Base-by-base conservation (phyloP, 1,284 basidiomycete genomes). In the Pyrrhoderma lamaoense region DNA sequence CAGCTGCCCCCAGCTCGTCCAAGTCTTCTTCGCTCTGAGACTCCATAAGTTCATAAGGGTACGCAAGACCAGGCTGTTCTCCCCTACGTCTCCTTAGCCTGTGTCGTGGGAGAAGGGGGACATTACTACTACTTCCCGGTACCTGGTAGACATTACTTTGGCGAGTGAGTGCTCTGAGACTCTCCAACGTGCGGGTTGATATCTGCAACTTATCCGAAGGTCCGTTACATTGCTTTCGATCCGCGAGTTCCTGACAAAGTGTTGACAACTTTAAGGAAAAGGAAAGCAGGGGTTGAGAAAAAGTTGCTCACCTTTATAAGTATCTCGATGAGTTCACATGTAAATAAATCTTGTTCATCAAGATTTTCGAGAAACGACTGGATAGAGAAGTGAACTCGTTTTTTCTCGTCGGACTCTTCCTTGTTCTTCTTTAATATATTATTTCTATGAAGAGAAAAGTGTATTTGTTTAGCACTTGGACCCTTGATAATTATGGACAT, bases 301-400 rank as follows among this genome's bases (percentile, higher is more conserved):
- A 2, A 54, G 23, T 11, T 38, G 56, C 78, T 62, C 59, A 85
- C 85, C 69, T 80, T 85, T 60, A 88, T 84, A 42, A 88, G 70
- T 35, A 84, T 73, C 55, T 87, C 85, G 50, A 86, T 65, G 39
- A 87, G 60, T 1, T 80, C 77, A 2, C 82, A 74, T 0, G 85
- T 85, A 64, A 88, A 87, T 1, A 82, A 77, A 62, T 88, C 85
- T 18, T 83, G 84, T 23, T 73, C 73, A 60, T 86, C 82, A 39
- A 89, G 68, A 27, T 84, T 79, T 57, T 82, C 75, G 23, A 85
- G 79, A 57, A 89, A 88, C 14, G 72, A 64, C 60, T 86, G 80
- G 60, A 85, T 88, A 38, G 70, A 78, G 53, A 85, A 83, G 18
- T 67, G 63, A 1, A 77, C 73, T 53, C 81, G 78, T 18, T 64